Evolutionary conservation across 176 grass and related monocot genomes (phyloP).

Genomic region (Aegilops sharonensis): DNA sequence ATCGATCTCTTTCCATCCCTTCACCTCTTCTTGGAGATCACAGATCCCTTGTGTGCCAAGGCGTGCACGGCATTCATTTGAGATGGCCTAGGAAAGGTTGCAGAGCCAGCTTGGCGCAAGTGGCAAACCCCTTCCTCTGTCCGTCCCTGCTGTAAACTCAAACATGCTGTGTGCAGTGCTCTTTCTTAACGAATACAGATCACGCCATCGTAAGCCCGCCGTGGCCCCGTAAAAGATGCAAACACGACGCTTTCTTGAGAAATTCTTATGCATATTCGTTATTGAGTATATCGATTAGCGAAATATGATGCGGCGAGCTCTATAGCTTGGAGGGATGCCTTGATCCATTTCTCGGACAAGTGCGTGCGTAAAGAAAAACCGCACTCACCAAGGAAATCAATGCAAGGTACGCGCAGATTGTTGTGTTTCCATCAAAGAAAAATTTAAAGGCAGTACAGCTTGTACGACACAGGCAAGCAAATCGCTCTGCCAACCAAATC

Average conservation of each 20-base stretch:
- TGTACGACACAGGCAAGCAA: background rate
- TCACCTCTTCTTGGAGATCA: background rate
- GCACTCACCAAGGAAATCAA: background rate
- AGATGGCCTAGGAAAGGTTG: background rate
- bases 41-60: background rate
- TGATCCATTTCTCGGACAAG: background rate
- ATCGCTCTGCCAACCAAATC: conserved; percentile 9
- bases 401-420: background rate
- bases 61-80: background rate
- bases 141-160: too few relatives aligned
- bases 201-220: too few relatives aligned
- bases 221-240: too few relatives aligned
- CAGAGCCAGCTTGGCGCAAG: background rate
- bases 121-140: background rate
- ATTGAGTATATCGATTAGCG: too few relatives aligned
- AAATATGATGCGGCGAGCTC: background rate
- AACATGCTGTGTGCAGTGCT: too few relatives aligned
- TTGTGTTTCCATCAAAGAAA: background rate
- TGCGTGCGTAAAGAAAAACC: background rate
- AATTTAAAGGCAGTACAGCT: background rate
- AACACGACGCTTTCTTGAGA: too few relatives aligned
- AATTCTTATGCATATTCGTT: too few relatives aligned
- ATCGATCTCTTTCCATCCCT: background rate
- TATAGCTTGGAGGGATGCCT: background rate
- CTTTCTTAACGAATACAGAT: too few relatives aligned